Percentiles rank a stretch among this genome's conserved stretches.
phyloP scores from a whole-genome alignment of 225 moss, liverwort and hornwort genomes.

The Neckera pumila region DNA sequence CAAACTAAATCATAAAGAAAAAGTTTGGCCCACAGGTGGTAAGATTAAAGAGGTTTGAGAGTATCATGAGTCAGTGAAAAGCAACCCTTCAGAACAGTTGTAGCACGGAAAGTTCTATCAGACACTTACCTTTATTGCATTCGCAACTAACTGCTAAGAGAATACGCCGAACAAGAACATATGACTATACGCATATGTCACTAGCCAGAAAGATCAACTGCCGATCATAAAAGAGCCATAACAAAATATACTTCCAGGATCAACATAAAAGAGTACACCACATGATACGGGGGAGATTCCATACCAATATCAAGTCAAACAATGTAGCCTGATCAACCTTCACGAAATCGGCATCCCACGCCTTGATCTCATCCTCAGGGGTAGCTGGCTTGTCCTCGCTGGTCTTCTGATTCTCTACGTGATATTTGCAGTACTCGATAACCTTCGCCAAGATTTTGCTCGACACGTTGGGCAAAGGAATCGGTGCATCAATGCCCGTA shows the following conservation, averaged over 20 bases:
- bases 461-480: conserved; percentile 45
- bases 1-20: neutral
- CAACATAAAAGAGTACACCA: neutral
- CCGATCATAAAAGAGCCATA: neutral
- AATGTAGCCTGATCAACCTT: conserved; percentile 42
- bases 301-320: conserved; percentile 40
- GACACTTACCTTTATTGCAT: neutral
- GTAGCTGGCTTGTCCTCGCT: conserved; percentile 42
- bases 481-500: conserved; percentile 30
- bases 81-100: neutral
- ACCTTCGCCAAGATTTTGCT: conserved; percentile 51
- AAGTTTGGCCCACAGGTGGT: neutral
- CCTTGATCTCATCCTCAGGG: conserved; percentile 40
- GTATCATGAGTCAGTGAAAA: neutral
- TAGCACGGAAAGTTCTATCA: neutral
- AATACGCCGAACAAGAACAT: neutral
- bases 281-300: neutral
- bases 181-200: neutral
- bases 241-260: neutral
- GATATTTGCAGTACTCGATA: conserved; percentile 51
- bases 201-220: neutral
- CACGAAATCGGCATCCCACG: conserved; percentile 40
- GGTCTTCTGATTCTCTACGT: conserved; percentile 41
- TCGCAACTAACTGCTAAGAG: neutral
- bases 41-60: too few relatives aligned